Evolutionary conservation across 73 alveolate species (phyloP), one percentile per base, ranked within the genome.

Genomic region (Paramecium octaurelia): DNA sequence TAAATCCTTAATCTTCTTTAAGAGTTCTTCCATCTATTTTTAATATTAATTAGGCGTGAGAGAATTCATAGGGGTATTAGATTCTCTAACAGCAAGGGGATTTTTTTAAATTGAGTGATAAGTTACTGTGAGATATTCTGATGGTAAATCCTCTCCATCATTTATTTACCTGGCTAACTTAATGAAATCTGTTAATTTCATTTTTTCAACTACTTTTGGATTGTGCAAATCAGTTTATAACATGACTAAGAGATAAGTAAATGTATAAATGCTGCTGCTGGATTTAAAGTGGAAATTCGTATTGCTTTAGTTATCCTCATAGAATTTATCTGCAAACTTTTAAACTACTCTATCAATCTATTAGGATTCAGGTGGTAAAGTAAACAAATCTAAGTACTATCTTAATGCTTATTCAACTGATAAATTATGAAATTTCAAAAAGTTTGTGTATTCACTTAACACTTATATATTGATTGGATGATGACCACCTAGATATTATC

Each of bases 311-410:
- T 97, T 98, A 94, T 98, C 99, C 42, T 84, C 94, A 86, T 93
- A 95, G 90, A 90, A 97, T 95, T 97, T 97, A 20, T 95, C 98
- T 4, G 99, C 99, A 92, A 98, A 98, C 86, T 93, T 98, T 88
- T 97, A 97, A 94, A 98, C 95, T 14, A 98, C 95, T 91, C 99
- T 96, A 94, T 98, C 99, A 11, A 98, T 98, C 50, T 64, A 89
- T 12, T 38, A 46, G 18, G 88, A 77, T 89, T 89, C 94, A 38
- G 84, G 64, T 8, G 94, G 94, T 71, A 89, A 71, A 27, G 92
- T 89, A 71, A 89, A 89, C 18, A 35, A 29, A 70, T 89, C 94
- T 42, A 89, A 57, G 48, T 43, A 89, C 10, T 89, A 44, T 89
- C 94, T 89, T 64, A 89, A 70, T 29, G 94, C 94, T 42, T 64